Base-by-base conservation (phyloP, 164 flowering plant species). In the Tetrastigma voinierianum region DNA sequence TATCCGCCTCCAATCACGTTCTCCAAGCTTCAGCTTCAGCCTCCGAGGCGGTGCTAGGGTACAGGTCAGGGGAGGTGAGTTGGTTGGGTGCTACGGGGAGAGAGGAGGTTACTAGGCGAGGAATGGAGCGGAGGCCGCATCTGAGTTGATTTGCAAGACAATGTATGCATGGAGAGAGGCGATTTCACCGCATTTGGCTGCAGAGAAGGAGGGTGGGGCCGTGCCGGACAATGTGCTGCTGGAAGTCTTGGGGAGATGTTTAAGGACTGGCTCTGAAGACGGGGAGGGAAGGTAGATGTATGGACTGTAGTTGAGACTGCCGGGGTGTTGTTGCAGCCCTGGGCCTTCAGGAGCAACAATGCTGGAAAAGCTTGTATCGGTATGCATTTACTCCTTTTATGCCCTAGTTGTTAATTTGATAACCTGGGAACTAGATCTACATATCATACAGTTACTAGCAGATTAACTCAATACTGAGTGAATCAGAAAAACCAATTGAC, bases 281-380 rank as follows among this genome's bases (percentile, higher is more conserved):
- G 78, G 56, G 46, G 57, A 48, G 46, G 46, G 61, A 61, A 17
- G 62, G 62, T 25, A 45, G 70, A 65, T 10, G 75, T 71, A 54
- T 74, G 86, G 79, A 84, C 78, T 59, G 69, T 92, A 51, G 73
- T 92, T 63, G 99, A 95, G 83, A 95, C 97, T 54, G 91, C 99
- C 44, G 99, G 99, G 14, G n/a, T n/a, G 98, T 98, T n/a, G 90
- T 95, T 69, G 97, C 98, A 90, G 97, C 74, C 99, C 99, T 0
- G 99, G 91, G 10, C 96, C 98, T 11, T 92, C 97, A 0, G 98
- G 99, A 3, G 44, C 90, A 92, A 32, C 99, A 95, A 64, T 92
- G 99, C n/a, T 60, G 95, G n/a, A n/a, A n/a, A n/a, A n/a, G 91
- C 61, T 73, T 94, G 73, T 94, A 94, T 63, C 78, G 98, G 98